Evolutionary conservation across 495 filamentous ascomycete species (phyloP).

Genomic region (Aspergillus saccharolyticus): DNA sequence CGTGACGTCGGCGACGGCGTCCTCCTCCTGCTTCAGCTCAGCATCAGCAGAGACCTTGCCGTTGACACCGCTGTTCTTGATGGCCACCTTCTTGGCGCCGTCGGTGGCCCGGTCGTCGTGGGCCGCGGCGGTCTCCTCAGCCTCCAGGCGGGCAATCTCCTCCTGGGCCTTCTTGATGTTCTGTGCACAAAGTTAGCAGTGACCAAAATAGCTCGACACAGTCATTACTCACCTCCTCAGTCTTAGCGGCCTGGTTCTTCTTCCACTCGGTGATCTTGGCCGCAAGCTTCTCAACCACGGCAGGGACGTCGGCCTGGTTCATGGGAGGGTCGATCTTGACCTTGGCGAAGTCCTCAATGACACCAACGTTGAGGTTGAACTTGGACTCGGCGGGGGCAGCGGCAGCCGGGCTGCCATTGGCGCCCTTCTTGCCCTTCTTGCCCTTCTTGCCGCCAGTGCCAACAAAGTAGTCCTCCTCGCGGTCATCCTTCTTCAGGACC

Average conservation of each 20-base stretch:
- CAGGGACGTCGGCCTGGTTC: constrained; percentile 73
- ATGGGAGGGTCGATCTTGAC: constrained; percentile 82
- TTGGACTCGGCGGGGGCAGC: constrained; percentile 50
- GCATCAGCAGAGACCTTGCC: constrained; percentile 47
- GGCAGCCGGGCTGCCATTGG: constrained; percentile 40
- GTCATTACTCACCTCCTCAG: constrained; percentile 66
- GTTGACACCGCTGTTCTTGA: constrained; percentile 47
- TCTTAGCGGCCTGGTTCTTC: constrained; percentile 82
- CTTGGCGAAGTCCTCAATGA: constrained; percentile 83
- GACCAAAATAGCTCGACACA: not conserved
- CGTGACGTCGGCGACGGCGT: constrained; percentile 50
- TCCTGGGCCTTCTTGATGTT: constrained; percentile 69
- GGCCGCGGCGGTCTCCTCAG: constrained; percentile 37
- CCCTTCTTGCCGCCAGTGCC: constrained; percentile 81
- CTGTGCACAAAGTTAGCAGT: constrained; percentile 36
- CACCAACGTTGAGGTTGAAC: constrained; percentile 81
- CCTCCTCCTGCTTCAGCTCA: constrained; percentile 54
- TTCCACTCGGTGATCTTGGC: constrained; percentile 92
- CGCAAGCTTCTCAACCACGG: constrained; percentile 77
- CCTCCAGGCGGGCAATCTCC: constrained; percentile 61
- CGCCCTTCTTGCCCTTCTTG: constrained; percentile 81
- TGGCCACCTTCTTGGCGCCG: constrained; percentile 49
- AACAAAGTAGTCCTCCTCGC: constrained; percentile 82
- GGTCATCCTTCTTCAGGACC: constrained; percentile 74
- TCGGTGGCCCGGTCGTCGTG: constrained; percentile 32